Percentiles rank a stretch among this genome's conserved stretches.
Evolutionary conservation across 1,139 yeast genomes (phyloP).

Genomic region (Yamadazyma songkhlaensis): DNA sequence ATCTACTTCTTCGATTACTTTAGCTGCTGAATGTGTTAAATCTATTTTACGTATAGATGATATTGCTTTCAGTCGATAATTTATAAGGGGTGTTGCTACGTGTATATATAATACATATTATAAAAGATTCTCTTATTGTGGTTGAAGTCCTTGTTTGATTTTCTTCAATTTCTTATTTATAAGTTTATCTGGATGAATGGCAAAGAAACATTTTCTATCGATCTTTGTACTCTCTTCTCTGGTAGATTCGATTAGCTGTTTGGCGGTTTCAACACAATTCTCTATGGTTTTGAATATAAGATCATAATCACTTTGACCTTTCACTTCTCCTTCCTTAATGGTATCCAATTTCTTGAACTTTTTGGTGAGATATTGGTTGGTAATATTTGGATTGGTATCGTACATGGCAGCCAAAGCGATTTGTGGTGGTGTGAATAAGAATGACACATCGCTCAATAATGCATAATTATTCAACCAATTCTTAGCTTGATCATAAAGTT

Average conservation of each 20-base stretch:
- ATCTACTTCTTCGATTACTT: conserved; percentile 86
- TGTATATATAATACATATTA: conserved; percentile 4
- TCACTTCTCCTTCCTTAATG: conserved; percentile 13
- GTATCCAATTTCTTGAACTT: conserved; percentile 31
- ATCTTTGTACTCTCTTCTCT: conserved; percentile 61
- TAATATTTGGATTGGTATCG: conserved; percentile 59
- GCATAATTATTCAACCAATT: conserved; percentile 59
- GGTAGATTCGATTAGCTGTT: conserved; percentile 41
- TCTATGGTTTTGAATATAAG: conserved; percentile 42
- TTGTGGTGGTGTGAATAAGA: conserved; percentile 89
- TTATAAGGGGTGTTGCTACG: not conserved
- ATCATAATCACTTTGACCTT: conserved; percentile 29
- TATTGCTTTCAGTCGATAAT: conserved; percentile 57
- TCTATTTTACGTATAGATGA: conserved; percentile 95
- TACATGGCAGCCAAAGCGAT: conserved; percentile 86
- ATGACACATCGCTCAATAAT: conserved; percentile 70
- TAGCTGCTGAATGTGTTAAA: conserved; percentile 96
- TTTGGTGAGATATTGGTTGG: conserved; percentile 60
- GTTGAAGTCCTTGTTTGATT: conserved; percentile 8
- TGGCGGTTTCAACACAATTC: conserved; percentile 49
- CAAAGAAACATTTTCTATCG: conserved; percentile 61
- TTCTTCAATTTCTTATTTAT: conserved; percentile 40
- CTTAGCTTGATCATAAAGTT: conserved; percentile 67
- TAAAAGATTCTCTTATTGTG: not conserved
- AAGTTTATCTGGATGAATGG: conserved; percentile 55